Evolutionary conservation across 306 rosid genomes (phyloP).

Genomic region (Carpinus viminea): DNA sequence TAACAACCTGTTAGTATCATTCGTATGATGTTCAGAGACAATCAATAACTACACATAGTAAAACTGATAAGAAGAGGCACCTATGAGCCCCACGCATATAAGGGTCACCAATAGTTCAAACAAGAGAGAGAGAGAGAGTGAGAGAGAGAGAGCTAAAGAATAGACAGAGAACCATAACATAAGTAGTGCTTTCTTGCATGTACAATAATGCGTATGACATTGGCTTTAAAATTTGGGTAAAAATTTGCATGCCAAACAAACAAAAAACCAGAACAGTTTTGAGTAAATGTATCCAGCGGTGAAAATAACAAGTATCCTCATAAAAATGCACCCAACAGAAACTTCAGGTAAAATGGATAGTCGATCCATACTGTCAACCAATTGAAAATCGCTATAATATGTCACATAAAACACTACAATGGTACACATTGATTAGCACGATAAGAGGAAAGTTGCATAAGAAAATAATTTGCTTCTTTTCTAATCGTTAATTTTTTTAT

Average conservation of each 20-base stretch:
- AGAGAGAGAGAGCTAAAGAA: too few species aligned
- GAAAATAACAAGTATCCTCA: not conserved
- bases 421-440: not conserved
- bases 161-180: not conserved
- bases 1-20: slow-evolving; percentile 70
- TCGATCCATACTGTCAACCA: not conserved
- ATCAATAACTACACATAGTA: slow-evolving; percentile 7
- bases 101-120: not conserved
- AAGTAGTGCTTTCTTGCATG: not conserved
- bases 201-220: not conserved
- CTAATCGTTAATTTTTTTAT: not conserved
- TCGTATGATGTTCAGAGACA: slow-evolving; percentile 19
- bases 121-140: too few species aligned
- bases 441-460: not conserved
- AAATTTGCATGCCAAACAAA: not conserved
- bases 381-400: not conserved
- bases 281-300: not conserved
- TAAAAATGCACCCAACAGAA: not conserved
- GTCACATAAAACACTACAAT: not conserved
- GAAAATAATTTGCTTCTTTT: not conserved
- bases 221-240: not conserved
- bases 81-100: not conserved
- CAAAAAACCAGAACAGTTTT: not conserved
- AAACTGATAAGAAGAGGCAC: not conserved
- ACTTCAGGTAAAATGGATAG: not conserved